Conservation (phyloP, 2,329 filamentous ascomycete genomes). For the Sarocladium brachiariae region DNA sequence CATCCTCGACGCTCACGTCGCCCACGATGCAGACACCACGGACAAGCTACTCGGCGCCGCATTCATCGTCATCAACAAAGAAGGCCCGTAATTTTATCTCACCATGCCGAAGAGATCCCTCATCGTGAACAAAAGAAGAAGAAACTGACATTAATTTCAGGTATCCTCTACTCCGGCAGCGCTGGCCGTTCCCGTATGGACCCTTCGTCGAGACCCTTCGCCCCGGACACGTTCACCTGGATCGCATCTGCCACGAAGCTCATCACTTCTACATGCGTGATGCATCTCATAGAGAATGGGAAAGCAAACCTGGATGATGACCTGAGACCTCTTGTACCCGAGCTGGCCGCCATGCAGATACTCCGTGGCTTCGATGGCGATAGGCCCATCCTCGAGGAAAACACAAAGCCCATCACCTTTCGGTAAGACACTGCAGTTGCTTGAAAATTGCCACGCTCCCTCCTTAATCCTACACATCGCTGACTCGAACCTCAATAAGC, state of each 20-base stretch:
- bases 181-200: constrained; percentile 29
- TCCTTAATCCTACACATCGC: no score
- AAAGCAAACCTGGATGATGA: constrained; percentile 30
- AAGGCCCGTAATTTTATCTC: no score
- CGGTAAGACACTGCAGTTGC: no score
- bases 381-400: constrained; percentile 30
- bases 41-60: constrained; percentile 30
- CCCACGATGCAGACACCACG: constrained; percentile 20
- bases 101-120: no score
- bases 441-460: no score
- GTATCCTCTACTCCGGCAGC: constrained; percentile 27
- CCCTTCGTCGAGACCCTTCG: constrained; percentile 22
- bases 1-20: constrained; percentile 24
- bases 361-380: constrained; percentile 29
- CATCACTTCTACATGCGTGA: constrained; percentile 27
- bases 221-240: constrained; percentile 26
- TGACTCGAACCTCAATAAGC: constrained; percentile 15
- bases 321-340: constrained; percentile 25
- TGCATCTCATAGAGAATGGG: constrained; percentile 33
- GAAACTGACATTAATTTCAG: constrained; percentile 17
- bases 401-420: constrained; percentile 30
- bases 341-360: constrained; percentile 27
- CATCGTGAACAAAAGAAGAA: no score
- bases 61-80: constrained; percentile 26
- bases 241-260: constrained; percentile 38